A percentile compares a stretch with the other conserved stretches of the same genome.
Evolutionary conservation across 345 rosid species (phyloP).

Genomic region (Eucalyptus pauciflora): DNA sequence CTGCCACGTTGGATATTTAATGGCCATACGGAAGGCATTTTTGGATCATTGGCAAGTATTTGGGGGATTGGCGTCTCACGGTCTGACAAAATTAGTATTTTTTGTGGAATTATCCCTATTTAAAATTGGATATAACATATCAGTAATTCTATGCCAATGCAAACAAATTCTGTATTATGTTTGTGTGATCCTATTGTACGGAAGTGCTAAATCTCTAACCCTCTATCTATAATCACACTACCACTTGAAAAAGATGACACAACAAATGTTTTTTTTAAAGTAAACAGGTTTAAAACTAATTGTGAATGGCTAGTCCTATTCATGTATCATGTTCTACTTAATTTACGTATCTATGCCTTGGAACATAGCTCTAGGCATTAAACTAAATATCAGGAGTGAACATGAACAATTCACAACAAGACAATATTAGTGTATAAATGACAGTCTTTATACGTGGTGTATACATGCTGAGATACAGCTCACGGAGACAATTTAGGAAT

Average conservation of each 20-base stretch:
- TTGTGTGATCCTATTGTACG: neutral
- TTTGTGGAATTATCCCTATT: neutral
- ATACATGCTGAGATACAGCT: neutral
- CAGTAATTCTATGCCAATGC: neutral
- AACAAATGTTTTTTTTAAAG: neutral
- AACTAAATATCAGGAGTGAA: neutral
- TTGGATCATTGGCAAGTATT: neutral
- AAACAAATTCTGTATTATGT: neutral
- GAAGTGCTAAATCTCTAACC: neutral
- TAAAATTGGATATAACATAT: neutral
- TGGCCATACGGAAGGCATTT: neutral
- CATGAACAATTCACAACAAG: neutral
- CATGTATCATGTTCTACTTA: neutral
- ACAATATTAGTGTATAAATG: neutral
- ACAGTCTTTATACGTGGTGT: neutral
- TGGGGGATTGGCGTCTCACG: neutral
- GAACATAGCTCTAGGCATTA: neutral
- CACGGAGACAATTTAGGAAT: neutral
- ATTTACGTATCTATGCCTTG: neutral
- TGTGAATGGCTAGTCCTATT: neutral
- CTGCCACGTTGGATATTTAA: neutral
- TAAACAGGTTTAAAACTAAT: neutral
- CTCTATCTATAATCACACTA: neutral
- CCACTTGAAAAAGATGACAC: neutral
- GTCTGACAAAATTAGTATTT: neutral